Base-by-base conservation (phyloP, 441 rosid species). In the Jatropha multifida region DNA sequence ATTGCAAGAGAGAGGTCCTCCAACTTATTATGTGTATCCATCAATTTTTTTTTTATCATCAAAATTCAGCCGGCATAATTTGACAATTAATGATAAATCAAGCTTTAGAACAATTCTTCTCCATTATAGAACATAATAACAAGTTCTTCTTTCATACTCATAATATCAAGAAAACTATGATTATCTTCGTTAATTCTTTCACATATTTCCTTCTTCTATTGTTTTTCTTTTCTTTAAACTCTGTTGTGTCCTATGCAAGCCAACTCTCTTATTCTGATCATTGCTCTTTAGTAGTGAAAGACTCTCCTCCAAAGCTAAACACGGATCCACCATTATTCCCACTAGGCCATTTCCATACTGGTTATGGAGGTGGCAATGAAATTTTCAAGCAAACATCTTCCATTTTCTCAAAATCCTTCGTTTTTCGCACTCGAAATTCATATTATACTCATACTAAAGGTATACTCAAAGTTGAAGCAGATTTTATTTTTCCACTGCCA, bases 401-500 rank as follows among this genome's bases (percentile, higher is more conserved):
- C 54, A 10, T 13, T 38, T 23, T 46, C 46, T 72, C 68, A n/a
- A 64, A 80, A 67, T 58, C 73, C n/a, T 79, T 83, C 48, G 27
- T 46, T 2, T 78, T 85, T 65, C 72, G 10, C 0, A 61, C 62
- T 46, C 37, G 46, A 5, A 64, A 56, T 15, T 73, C 64, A 27
- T 40, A 71, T 20, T 40, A 5, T 55, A 71, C 65, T 20, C 55
- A 75, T 37, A 32, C 44, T 11, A 54, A 65, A 10, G 83, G 80
- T 2, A 76, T 81, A 51, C 48, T 79, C 68, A 83, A 68, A 67
- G 73, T 84, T 37, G 73, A 74, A 76, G 81, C 84, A n/a, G 48
- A 65, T 44, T 26, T 82, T 76, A n/a, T 37, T 51, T 65, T 84
- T 41, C 63, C 32, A 32, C 2, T 32, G 2, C 32, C 32, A 32